Evolutionary conservation across 208 protist species (phyloP).

Genomic region (Acanthamoeba culbertsoni): DNA sequence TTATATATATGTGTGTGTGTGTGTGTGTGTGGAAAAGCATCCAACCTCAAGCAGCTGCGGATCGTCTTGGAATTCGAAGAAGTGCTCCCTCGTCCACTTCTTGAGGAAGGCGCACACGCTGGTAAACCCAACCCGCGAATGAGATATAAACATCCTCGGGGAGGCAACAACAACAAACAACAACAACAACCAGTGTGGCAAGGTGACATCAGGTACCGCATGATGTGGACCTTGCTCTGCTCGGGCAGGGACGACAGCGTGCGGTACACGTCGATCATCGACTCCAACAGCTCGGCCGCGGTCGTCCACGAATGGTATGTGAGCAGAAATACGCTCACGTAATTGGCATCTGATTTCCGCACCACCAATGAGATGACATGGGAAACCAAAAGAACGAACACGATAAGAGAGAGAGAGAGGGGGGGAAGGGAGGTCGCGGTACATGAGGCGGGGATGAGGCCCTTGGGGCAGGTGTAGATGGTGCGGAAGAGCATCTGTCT

Average conservation of each 20-base stretch:
- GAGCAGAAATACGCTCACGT: neutral
- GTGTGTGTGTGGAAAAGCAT: neutral
- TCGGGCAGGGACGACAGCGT: neutral
- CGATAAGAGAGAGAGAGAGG: neutral
- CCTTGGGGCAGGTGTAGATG: slow-evolving; percentile 25
- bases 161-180: no score
- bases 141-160: neutral
- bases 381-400: neutral
- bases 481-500: slow-evolving; percentile 30
- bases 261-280: neutral
- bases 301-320: slow-evolving; percentile 49
- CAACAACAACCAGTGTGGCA: no score
- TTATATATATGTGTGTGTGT: neutral
- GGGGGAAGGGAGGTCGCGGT: neutral
- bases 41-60: neutral
- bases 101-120: slow-evolving; percentile 38
- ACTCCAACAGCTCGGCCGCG: neutral
- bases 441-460: slow-evolving; percentile 23
- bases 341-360: neutral
- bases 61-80: slow-evolving; percentile 52
- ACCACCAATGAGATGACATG: neutral
- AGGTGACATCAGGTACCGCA: neutral
- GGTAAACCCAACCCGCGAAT: neutral
- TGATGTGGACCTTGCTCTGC: slow-evolving; percentile 11
- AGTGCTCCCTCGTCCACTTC: slow-evolving; percentile 58